Conservation (phyloP, 192 early-diverging fungal genomes). For the Glomus cerebriforme region DNA sequence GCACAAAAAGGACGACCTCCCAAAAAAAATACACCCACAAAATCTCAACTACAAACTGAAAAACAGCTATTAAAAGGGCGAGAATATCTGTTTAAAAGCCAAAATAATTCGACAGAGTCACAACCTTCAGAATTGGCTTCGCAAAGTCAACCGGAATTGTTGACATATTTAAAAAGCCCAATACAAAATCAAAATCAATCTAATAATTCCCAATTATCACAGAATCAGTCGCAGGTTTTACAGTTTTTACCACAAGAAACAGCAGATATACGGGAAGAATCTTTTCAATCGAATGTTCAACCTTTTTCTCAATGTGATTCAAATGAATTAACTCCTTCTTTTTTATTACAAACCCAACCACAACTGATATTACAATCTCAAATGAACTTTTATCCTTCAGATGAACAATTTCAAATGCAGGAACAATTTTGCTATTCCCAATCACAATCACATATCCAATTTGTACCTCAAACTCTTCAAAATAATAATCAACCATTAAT, state of each 20-base stretch:
- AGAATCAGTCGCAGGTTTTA: not conserved
- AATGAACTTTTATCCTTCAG: not conserved
- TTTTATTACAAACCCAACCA: not conserved
- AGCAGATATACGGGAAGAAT: not conserved
- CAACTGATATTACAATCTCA: not conserved
- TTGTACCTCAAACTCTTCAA: not conserved
- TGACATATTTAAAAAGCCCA: too few species aligned
- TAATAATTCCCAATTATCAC: too few species aligned
- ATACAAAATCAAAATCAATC: too few species aligned
- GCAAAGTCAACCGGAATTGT: too few species aligned
- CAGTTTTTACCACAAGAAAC: not conserved
- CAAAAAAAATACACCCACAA: not conserved
- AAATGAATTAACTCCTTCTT: not conserved
- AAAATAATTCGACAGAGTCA: too few species aligned
- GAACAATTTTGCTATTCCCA: not conserved
- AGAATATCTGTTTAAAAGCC: too few species aligned
- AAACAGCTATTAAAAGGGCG: too few species aligned
- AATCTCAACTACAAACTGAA: not conserved
- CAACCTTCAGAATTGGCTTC: too few species aligned
- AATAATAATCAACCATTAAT: not conserved
- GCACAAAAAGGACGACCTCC: conserved; percentile 8
- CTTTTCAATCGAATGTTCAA: not conserved
- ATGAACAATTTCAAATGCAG: not conserved
- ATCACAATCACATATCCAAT: not conserved
- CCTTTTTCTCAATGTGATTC: not conserved